Conservation (phyloP, 106 monocot species). For the Agapanthus africanus region DNA sequence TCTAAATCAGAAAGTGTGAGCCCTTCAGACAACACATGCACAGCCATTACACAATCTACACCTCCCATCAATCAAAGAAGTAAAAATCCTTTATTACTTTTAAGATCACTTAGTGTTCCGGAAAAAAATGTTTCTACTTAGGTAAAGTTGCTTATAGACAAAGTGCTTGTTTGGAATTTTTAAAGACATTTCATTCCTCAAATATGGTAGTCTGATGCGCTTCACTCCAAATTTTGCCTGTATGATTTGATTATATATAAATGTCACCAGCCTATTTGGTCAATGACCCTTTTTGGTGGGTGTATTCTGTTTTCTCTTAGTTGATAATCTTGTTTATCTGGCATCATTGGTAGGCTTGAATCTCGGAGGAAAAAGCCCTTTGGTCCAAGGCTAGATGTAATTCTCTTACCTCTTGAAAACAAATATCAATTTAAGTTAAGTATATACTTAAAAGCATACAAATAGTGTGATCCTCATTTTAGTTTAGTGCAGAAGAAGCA, state of each 20-base stretch:
- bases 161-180: too few species aligned
- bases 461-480: conserved; percentile 23
- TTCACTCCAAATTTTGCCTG: too few species aligned
- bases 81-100: not conserved
- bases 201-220: too few species aligned
- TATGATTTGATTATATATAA: not conserved
- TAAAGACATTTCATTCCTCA: not conserved
- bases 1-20: not conserved
- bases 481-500: conserved; percentile 92
- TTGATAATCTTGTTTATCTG: not conserved
- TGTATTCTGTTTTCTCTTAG: not conserved
- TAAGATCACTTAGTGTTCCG: not conserved
- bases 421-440: not conserved
- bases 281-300: not conserved
- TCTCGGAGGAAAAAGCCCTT: conserved; percentile 72
- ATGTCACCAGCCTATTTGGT: not conserved
- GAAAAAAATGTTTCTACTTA: not conserved
- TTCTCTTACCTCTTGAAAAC: not conserved
- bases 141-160: not conserved
- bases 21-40: too few species aligned
- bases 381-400: conserved; percentile 80
- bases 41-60: not conserved
- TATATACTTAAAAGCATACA: not conserved
- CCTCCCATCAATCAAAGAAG: not conserved
- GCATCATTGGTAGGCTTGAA: conserved; percentile 34